A percentile compares a stretch with the other conserved stretches of the same genome.
These are phyloP conservation scores for Thamnidium elegans DNA, from an alignment of 192 early-diverging fungal genomes.

Conservation along the genomic window DNA sequence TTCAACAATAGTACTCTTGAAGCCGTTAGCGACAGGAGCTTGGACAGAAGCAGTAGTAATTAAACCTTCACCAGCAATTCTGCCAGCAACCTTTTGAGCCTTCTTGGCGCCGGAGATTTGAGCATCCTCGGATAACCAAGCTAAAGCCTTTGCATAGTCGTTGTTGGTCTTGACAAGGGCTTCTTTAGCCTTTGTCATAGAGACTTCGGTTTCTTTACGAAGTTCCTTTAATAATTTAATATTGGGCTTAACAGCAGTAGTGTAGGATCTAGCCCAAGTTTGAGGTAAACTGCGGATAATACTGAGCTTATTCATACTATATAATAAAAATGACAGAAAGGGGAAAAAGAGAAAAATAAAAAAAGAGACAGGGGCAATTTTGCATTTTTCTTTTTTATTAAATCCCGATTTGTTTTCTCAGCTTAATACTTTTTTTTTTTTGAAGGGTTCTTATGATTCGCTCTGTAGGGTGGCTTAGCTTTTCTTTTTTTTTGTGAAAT, in stretches of 20 bases:
- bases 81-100: constrained; percentile 76
- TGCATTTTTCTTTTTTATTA: too few species aligned
- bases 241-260: constrained; percentile 33
- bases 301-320: neutral
- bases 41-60: constrained; percentile 64
- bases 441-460: too few species aligned
- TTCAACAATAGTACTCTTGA: constrained; percentile 61
- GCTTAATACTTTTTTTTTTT: too few species aligned
- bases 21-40: constrained; percentile 29
- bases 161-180: constrained; percentile 71
- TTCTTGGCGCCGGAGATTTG: constrained; percentile 66
- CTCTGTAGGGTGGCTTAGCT: too few species aligned
- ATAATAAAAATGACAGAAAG: too few species aligned
- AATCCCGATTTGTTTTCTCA: too few species aligned
- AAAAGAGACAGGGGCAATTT: too few species aligned
- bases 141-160: constrained; percentile 73
- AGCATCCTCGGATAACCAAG: constrained; percentile 79
- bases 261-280: constrained; percentile 5
- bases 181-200: constrained; percentile 85
- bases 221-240: constrained; percentile 66
- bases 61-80: constrained; percentile 78
- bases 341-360: too few species aligned
- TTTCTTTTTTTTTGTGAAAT: too few species aligned
- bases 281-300: neutral
- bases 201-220: constrained; percentile 74